Conservation (phyloP, 2,329 filamentous ascomycete genomes). For the Xenoacremonium recifei region DNA sequence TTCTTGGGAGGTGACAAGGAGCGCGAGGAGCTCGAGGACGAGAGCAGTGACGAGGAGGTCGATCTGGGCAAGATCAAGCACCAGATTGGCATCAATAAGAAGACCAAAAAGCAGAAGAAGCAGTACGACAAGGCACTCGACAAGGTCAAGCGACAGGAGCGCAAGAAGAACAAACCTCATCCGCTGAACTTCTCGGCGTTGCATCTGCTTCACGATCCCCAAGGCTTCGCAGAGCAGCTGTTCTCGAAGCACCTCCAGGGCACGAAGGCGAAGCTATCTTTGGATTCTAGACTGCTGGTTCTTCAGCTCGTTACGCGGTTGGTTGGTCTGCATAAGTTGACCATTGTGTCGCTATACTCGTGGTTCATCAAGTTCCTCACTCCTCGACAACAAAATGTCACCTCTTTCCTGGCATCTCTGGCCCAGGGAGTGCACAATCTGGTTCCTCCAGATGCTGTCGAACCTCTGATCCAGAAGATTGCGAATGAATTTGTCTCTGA, state of each 20-base stretch:
- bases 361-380: constrained; percentile 94
- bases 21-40: constrained; percentile 87
- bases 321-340: constrained; percentile 89
- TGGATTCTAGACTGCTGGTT: constrained; percentile 88
- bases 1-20: constrained; percentile 97
- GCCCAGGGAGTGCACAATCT: constrained; percentile 89
- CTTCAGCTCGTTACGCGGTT: constrained; percentile 88
- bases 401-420: constrained; percentile 86
- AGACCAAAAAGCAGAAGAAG: constrained; percentile 83
- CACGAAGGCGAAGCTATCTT: constrained; percentile 76
- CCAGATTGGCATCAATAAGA: constrained; percentile 91
- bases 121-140: constrained; percentile 76
- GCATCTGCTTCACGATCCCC: constrained; percentile 89
- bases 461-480: constrained; percentile 90
- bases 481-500: constrained; percentile 98
- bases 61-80: constrained; percentile 83
- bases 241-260: constrained; percentile 91
- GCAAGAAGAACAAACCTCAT: constrained; percentile 84
- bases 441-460: constrained; percentile 87
- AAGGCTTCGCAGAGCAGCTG: constrained; percentile 86
- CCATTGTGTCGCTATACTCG: constrained; percentile 86
- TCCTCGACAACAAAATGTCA: constrained; percentile 84
- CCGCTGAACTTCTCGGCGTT: constrained; percentile 94
- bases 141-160: constrained; percentile 79
- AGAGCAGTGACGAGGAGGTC: constrained; percentile 75